Conservation (phyloP, 352 stramenopile genomes). For the Pythium insidiosum region DNA sequence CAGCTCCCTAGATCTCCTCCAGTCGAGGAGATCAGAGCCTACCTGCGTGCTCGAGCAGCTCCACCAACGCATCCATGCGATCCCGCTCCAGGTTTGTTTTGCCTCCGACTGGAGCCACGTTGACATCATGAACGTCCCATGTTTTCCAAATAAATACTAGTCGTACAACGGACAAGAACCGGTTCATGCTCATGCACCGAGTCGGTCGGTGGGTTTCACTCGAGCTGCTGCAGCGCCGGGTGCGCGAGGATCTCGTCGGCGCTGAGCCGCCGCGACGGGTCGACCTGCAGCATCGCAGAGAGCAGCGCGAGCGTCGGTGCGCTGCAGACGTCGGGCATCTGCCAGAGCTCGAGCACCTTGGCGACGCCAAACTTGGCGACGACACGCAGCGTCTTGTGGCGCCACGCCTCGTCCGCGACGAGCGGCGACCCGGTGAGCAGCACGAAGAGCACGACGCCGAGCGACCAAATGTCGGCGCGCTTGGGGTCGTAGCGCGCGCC, state of each 20-base stretch:
- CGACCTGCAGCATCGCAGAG: constrained; percentile 36
- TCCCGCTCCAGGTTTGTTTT: too few relatives aligned
- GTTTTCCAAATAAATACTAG: too few relatives aligned
- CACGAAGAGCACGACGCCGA: constrained; percentile 64
- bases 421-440: constrained; percentile 59
- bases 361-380: constrained; percentile 37
- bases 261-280: constrained; percentile 23
- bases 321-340: constrained; percentile 20
- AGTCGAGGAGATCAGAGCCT: too few relatives aligned
- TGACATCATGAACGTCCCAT: too few relatives aligned
- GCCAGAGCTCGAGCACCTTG: constrained; percentile 52
- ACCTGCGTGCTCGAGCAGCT: too few relatives aligned
- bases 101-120: too few relatives aligned
- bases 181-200: too few relatives aligned
- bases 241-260: constrained; percentile 25
- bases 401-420: constrained; percentile 19
- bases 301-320: constrained; percentile 30
- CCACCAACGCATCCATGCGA: too few relatives aligned
- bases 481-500: constrained; percentile 30
- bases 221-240: constrained; percentile 6
- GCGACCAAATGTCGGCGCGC: constrained; percentile 56
- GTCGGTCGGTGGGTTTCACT: too few relatives aligned
- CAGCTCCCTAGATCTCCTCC: too few relatives aligned
- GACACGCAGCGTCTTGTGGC: constrained; percentile 31
- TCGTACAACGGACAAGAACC: too few relatives aligned